Base-by-base conservation (phyloP, 2,329 filamentous ascomycete genomes). In the Aspergillus viridinutans region DNA sequence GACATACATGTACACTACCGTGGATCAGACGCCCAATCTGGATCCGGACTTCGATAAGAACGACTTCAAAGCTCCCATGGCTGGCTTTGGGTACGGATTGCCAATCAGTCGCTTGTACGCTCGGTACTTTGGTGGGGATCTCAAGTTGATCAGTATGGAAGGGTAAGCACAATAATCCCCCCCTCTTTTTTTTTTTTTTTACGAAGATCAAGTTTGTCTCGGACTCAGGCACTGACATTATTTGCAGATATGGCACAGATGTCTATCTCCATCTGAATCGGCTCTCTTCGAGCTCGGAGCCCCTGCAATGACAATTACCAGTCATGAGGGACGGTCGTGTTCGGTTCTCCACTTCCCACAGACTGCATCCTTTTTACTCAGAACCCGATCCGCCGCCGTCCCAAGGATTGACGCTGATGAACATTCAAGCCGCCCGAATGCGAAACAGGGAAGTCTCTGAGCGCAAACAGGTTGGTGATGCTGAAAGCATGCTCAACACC, bases 1-100 rank as follows among this genome's bases (percentile, higher is more conserved):
- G 94, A 99, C 94, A 12, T 99, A 99, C 75, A 99, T 97, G 94
- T 99, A 99, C 75, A 99, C 94, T 38, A 99, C 94, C 2, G 94
- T 99, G 62, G 94, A 97, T 74, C 87, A 92, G 66, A 97, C 94
- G 23, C 94, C 94, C 14, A 96, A 87, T 70, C 80, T 99, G 61
- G 94, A 99, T 71, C 94, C 94, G 0, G 93, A 97, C 73, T 99
- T 97, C 74, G 93, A 99, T 76, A 96, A 97, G 79, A 96, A 88
- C 77, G 94, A 99, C 74, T 99, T 99, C 81, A 97, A 99, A 76
- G 94, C 94, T 12, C 94, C 94, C 1, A 97, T 99, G 94, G 94
- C 94, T 60, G 94, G 94, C 2, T 99, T 97, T 70, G 94, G 94
- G n/a, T 99, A 99, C 69, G 94, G 94, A 17, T 74, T 99, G 63